Base-by-base conservation (phyloP, 169 alveolate genomes). In the Cryptosporidium felis region DNA sequence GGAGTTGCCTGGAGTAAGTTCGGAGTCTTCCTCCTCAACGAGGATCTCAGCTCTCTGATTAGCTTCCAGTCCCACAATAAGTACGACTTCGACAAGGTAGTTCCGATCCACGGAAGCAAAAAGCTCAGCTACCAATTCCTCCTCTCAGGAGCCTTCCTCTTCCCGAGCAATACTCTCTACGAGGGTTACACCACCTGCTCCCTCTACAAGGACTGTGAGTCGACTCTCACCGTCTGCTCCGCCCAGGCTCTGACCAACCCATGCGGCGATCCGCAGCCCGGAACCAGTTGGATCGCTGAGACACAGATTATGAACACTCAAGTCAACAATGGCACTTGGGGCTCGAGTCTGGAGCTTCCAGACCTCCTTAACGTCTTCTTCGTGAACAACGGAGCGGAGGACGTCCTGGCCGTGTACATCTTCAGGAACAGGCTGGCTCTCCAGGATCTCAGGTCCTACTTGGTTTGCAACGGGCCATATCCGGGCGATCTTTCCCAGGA, bases 401-500 rank as follows among this genome's bases (percentile, higher is more conserved):
- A 65, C 36, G 30, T 47, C 9, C 36, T 21, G 8, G 62, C 59
- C 3, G 36, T 65, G 5, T 65, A 65, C 16, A 28, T 65, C 9
- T 65, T 65, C 8, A 26, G 21, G 8, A 65, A 65, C 21, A 65
- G 81, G 28, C 1, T 47, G 6, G 81, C 59, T 9, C 36, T 65
- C 14, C 53, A 65, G 21, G 59, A 65, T 65, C 61, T 65, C 10
- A 45, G 30, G 21, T 2, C 26, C 18, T 18, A 65, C 21, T 21
- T 44, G 3, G 46, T 65, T n/a, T 65, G 81, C 36, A 44, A 47
- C 30, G 81, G 81, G 4, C 81, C 81, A 14, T 65, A 65, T 46
- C 81, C 81, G 0, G 14, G 36, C 9, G 46, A 44, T 47, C 12
- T 26, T 10, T 28, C 30, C 1, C 53, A 65, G 30, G 34, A 65